Conservation (phyloP, 2,329 filamentous ascomycete species). For the Xylariaceae sp. region DNA sequence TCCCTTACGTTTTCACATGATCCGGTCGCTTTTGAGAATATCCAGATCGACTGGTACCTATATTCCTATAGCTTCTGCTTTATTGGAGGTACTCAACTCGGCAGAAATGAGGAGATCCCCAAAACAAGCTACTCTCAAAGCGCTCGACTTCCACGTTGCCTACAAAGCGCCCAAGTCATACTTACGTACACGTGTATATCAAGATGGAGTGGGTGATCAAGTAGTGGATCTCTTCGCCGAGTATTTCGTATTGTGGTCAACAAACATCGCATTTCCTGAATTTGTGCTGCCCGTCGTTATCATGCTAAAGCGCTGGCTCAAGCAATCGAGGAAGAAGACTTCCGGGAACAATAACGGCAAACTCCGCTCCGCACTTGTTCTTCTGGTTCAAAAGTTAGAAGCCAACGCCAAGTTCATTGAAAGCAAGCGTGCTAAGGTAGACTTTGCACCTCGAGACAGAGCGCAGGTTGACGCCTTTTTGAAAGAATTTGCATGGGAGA, state of each 20-base stretch:
- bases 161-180: conserved; percentile 91
- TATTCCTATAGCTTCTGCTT: conserved; percentile 81
- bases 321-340: conserved; percentile 58
- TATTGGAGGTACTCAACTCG: conserved; percentile 86
- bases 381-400: conserved; percentile 90
- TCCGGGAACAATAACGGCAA: conserved; percentile 82
- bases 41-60: conserved; percentile 88
- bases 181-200: conserved; percentile 82
- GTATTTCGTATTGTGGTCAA: conserved; percentile 89
- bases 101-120: conserved; percentile 92
- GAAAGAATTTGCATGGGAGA: conserved; percentile 80
- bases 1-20: conserved; percentile 90
- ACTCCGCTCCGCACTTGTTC: conserved; percentile 66
- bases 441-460: conserved; percentile 83
- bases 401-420: conserved; percentile 85
- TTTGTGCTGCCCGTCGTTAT: conserved; percentile 82
- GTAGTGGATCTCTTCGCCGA: conserved; percentile 83
- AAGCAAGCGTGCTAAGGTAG: conserved; percentile 75
- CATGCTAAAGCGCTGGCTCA: conserved; percentile 92
- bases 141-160: conserved; percentile 77
- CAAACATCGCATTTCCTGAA: conserved; percentile 92
- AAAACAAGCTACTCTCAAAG: conserved; percentile 77
- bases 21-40: conserved; percentile 80
- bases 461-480: conserved; percentile 84
- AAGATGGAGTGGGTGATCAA: conserved; percentile 90